These are phyloP conservation scores for Neofusicoccum umdonicola DNA, from an alignment of 2,329 filamentous ascomycete species.

Conservation along the genomic window DNA sequence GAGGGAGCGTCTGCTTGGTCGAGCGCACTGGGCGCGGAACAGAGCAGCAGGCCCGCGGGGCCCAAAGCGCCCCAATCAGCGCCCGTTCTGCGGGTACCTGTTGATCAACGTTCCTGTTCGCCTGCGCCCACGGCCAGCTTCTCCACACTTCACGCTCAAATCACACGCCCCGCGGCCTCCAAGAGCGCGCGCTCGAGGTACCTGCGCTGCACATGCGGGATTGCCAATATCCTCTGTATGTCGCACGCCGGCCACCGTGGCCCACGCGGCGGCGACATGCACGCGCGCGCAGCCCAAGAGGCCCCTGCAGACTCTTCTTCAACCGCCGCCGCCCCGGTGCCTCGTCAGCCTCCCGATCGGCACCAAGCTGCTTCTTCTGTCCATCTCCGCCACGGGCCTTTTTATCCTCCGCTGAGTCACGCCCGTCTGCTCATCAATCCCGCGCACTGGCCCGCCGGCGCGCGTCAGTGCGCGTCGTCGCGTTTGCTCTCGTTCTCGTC, in stretches of 20 bases:
- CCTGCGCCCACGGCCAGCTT: neutral
- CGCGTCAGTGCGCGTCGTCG: neutral
- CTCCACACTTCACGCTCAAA: conserved; percentile 6
- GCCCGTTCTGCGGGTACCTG: neutral
- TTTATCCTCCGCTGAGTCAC: neutral
- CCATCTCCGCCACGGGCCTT: neutral
- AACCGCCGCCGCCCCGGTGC: neutral
- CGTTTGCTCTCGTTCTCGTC: neutral
- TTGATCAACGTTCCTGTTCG: neutral
- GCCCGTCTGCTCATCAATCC: neutral
- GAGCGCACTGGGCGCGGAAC: neutral
- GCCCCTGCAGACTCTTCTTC: neutral
- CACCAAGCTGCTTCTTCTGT: neutral
- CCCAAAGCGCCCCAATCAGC: neutral
- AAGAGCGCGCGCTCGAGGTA: neutral
- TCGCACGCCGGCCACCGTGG: neutral
- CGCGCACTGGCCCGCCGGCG: neutral
- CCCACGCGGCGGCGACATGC: neutral
- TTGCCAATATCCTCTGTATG: neutral
- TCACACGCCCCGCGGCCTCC: neutral
- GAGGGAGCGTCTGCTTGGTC: conserved; percentile 2
- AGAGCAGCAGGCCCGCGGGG: too few species aligned
- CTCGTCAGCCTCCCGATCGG: neutral
- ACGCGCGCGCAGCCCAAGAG: neutral
- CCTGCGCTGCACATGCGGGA: too few species aligned